These are phyloP conservation scores for Penicillium subrubescens DNA, from an alignment of 495 filamentous ascomycete species.

Conservation along the genomic window DNA sequence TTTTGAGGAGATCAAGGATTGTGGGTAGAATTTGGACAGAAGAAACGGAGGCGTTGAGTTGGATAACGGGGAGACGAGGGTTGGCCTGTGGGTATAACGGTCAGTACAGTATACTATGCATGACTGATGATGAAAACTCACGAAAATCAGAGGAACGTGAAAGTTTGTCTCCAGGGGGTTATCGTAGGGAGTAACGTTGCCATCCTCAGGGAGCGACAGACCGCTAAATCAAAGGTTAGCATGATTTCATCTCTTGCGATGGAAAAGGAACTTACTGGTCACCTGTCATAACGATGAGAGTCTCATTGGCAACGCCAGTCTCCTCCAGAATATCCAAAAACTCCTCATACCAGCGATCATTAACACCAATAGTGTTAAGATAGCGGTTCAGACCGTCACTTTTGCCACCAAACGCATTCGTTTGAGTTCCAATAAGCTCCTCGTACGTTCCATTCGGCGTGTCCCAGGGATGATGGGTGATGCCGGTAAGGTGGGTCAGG, in stretches of 20 bases:
- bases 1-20: conserved; percentile 51
- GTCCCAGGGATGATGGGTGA: conserved; percentile 46
- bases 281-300: conserved; percentile 46
- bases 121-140: neutral
- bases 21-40: conserved; percentile 51
- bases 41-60: conserved; percentile 46
- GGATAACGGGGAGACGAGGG: conserved; percentile 45
- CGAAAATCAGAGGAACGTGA: conserved; percentile 52
- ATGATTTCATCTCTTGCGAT: neutral
- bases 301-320: conserved; percentile 43
- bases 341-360: conserved; percentile 40
- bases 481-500: conserved; percentile 44
- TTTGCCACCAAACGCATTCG: conserved; percentile 28
- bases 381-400: conserved; percentile 41
- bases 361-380: conserved; percentile 45
- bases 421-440: conserved; percentile 25
- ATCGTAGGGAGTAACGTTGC: conserved; percentile 48
- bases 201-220: conserved; percentile 47
- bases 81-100: conserved; percentile 26
- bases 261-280: conserved; percentile 36
- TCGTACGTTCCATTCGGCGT: conserved; percentile 36
- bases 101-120: neutral
- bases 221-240: conserved; percentile 31
- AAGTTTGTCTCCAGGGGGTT: conserved; percentile 54
- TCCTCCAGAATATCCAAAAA: conserved; percentile 45